A percentile compares a stretch with the other conserved stretches of the same genome.
Conservation (phyloP, 306 rosid genomes). For the Medicago arabica region DNA sequence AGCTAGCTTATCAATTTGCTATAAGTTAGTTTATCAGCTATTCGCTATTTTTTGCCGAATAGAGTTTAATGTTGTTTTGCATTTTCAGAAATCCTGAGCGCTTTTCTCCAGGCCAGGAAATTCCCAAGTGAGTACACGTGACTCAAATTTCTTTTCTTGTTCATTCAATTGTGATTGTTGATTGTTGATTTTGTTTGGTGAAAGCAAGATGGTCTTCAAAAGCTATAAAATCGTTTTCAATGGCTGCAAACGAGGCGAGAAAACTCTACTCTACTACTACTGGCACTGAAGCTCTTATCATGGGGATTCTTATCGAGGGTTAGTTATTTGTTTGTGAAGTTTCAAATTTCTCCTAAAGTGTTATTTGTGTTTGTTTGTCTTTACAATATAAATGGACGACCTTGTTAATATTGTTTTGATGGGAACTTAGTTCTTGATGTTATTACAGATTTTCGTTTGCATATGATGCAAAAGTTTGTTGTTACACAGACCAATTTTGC, state of each 20-base stretch:
- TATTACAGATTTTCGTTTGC: neutral
- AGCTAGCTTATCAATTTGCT: too few relatives aligned
- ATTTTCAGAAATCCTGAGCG: constrained; percentile 61
- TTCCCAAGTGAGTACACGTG: constrained; percentile 61
- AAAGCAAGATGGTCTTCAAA: constrained; percentile 76
- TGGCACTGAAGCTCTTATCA: constrained; percentile 75
- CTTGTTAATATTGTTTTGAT: constrained; percentile 15
- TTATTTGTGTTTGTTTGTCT: neutral
- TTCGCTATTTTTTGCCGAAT: too few relatives aligned
- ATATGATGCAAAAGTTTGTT: too few relatives aligned
- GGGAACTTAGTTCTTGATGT: constrained; percentile 19
- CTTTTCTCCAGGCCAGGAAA: constrained; percentile 51
- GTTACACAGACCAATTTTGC: too few relatives aligned
- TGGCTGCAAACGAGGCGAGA: constrained; percentile 74
- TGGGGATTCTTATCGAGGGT: constrained; percentile 85
- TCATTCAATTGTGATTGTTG: constrained; percentile 2
- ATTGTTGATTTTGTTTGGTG: constrained; percentile 37
- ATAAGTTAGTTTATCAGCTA: too few relatives aligned
- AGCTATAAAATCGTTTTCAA: constrained; percentile 78
- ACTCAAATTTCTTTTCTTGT: neutral
- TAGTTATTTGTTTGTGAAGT: constrained; percentile 12
- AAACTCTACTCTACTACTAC: constrained; percentile 67
- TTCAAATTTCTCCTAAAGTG: neutral
- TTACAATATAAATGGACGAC: too few relatives aligned
- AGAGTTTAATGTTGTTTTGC: constrained; percentile 45